Evolutionary conservation across 192 early-diverging fungal genomes (phyloP), one percentile per base, ranked within the genome.

Genomic region (Backusella liffmaniae): DNA sequence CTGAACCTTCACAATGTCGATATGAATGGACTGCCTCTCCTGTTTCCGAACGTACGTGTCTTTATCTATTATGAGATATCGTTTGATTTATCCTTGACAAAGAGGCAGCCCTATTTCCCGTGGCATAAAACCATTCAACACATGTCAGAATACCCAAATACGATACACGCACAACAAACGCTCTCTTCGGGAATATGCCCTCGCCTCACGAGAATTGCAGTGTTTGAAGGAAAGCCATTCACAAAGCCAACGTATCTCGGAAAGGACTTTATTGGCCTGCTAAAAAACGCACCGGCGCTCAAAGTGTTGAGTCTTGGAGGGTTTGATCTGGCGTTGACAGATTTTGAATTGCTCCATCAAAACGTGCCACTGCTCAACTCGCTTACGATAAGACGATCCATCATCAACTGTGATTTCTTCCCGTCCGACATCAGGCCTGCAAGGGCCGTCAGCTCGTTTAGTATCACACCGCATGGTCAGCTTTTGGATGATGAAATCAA

Each of bases 71-170:
- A 62, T 13, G 56, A 62, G 23, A 62, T 62, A 29, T 62, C 56
- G 10, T 62, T 62, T 62, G 56, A 62, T 62, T 13, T 62, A 29
- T 62, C 56, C 56, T 29, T 62, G 56, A 62, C 56, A 3, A 62
- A 62, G 10, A 23, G 56, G 26, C 56, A 62, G 12, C 56, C 56
- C 0, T 62, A 23, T 62, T 62, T 62, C 9, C 56, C 56, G 9
- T 62, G 56, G 56, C 56, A 62, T 29, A 62, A 62, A 62, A 62
- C 56, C 21, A 62, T 62, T 4, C 23, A 62, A 4, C 56, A 62
- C 23, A 29, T 62, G 10, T 62, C 56, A 62, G 56, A 62, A 62
- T 62, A 62, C 56, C 56, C 56, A 62, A 62, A 62, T 29, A 62
- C 56, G 3, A 62, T 62, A 62, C 56, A 62, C 21, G 26, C 56